Conservation (phyloP, 108 stramenopile species). For the Stephanodiscus triporus region DNA sequence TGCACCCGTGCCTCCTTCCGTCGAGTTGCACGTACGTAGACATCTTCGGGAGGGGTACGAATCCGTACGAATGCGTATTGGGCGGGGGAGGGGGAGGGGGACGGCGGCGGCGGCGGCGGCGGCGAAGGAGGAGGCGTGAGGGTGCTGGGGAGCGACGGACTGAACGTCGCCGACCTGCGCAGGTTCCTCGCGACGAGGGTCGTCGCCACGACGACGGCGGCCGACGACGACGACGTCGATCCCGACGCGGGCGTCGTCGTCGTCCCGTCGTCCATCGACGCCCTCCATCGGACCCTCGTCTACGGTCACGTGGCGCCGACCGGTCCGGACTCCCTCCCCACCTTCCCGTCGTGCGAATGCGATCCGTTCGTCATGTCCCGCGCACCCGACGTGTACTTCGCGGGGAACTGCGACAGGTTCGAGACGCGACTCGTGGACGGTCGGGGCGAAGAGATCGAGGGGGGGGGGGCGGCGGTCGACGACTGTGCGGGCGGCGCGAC, state of each 20-base stretch:
- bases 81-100: not conserved
- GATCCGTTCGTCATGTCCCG: conserved; percentile 81
- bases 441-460: conserved; percentile 26
- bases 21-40: conserved; percentile 41
- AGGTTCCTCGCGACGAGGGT: conserved; percentile 40
- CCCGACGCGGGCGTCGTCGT: not conserved
- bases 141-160: conserved; percentile 79
- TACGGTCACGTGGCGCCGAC: conserved; percentile 85
- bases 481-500: conserved; percentile 17
- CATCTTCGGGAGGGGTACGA: conserved; percentile 64
- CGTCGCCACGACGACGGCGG: not conserved
- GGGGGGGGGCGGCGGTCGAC: conserved; percentile 3
- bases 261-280: conserved; percentile 42
- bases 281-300: conserved; percentile 60
- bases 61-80: conserved; percentile 66
- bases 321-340: conserved; percentile 86
- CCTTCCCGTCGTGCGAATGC: conserved; percentile 63
- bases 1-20: conserved; percentile 79
- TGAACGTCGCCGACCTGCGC: conserved; percentile 73
- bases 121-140: not conserved
- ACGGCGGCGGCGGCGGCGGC: not conserved
- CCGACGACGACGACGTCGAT: conserved; percentile 25
- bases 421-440: conserved; percentile 48
- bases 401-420: conserved; percentile 69
- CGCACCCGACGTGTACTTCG: conserved; percentile 64